These are phyloP conservation scores for Penicillium verhagenii DNA, from an alignment of 495 filamentous ascomycete genomes.

Conservation along the genomic window DNA sequence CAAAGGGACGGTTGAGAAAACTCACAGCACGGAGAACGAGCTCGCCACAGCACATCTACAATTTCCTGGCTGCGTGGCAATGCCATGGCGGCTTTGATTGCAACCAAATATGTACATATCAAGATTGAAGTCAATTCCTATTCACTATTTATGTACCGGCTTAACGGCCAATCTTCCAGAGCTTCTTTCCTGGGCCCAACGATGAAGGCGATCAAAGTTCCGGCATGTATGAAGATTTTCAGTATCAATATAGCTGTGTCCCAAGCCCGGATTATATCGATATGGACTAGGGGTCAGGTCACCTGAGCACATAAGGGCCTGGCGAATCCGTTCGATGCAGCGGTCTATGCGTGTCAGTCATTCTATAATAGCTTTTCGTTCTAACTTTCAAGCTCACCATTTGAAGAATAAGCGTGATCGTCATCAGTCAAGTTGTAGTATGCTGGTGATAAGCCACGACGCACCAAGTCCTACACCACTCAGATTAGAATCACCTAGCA, in stretches of 20 bases:
- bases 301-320: neutral
- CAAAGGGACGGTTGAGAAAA: neutral
- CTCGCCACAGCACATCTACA: neutral
- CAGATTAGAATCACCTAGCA: neutral
- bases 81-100: neutral
- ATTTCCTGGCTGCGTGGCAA: neutral
- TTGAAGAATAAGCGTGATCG: neutral
- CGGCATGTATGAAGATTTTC: neutral
- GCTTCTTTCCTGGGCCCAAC: neutral
- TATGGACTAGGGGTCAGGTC: neutral
- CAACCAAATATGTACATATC: neutral
- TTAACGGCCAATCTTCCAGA: neutral
- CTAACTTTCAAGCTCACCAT: neutral
- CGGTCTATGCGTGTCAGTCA: no score
- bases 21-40: neutral
- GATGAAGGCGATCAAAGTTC: neutral
- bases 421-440: neutral
- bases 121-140: neutral
- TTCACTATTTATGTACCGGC: neutral
- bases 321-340: neutral
- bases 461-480: neutral
- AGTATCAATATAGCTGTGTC: neutral
- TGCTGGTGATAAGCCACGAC: neutral
- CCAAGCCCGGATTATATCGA: neutral
- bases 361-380: no score